Conservation (phyloP, 1,284 basidiomycete species). For the Apiotrichum sp. region DNA sequence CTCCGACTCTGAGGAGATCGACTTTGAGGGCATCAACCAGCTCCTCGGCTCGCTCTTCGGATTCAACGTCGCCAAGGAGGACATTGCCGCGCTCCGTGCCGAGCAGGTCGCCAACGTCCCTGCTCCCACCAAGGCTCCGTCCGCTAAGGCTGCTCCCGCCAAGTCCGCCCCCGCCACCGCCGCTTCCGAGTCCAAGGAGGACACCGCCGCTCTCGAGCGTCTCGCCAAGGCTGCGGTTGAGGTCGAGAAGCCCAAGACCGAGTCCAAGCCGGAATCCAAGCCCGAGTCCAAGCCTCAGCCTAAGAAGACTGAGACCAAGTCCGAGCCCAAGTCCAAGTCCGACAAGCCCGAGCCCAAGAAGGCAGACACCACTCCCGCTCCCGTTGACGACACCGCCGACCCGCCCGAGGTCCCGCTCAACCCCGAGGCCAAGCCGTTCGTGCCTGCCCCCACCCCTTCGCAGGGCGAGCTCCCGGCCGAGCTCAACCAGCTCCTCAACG, state of each 20-base stretch:
- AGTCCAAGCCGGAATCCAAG: not conserved
- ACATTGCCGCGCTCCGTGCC: not conserved
- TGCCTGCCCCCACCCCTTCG: not conserved
- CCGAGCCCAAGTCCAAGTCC: too few relatives aligned
- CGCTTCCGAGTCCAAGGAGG: not conserved
- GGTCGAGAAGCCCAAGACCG: not conserved
- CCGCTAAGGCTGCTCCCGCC: not conserved
- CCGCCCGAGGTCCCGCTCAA: conserved; percentile 2
- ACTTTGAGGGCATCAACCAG: conserved; percentile 29
- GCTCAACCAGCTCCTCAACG: conserved; percentile 38
- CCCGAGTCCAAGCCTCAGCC: not conserved
- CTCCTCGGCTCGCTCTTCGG: conserved; percentile 36
- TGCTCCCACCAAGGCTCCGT: not conserved
- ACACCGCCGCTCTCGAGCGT: too few relatives aligned
- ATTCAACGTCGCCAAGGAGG: conserved; percentile 25
- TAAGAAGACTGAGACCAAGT: too few relatives aligned
- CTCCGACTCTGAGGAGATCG: conserved; percentile 7
- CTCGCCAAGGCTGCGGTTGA: not conserved
- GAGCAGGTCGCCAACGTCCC: conserved; percentile 2
- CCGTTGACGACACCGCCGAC: not conserved
- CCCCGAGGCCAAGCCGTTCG: not conserved
- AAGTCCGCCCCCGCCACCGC: not conserved
- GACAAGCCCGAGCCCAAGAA: not conserved
- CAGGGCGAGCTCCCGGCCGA: conserved; percentile 25
- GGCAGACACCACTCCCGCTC: not conserved